Conservation (phyloP, 1,284 basidiomycete species). For the Fomitopsis schrenkii region DNA sequence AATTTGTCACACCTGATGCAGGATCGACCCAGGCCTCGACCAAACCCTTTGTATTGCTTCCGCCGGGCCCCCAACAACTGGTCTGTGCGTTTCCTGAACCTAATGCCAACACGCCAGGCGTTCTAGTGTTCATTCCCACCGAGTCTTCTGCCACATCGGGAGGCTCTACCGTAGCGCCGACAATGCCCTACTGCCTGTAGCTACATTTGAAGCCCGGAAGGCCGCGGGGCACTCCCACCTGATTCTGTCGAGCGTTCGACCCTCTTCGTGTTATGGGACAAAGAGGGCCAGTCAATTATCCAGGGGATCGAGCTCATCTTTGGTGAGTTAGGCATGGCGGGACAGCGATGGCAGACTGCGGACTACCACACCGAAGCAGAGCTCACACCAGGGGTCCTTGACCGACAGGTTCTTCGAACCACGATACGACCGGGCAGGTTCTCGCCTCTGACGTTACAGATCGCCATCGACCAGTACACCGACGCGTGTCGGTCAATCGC, state of each 20-base stretch:
- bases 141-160: slow-evolving; percentile 57
- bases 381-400: slow-evolving; percentile 80
- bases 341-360: slow-evolving; percentile 48
- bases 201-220: slow-evolving; percentile 52
- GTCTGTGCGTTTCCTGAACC: slow-evolving; percentile 47
- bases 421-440: slow-evolving; percentile 86
- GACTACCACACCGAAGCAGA: slow-evolving; percentile 64
- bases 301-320: slow-evolving; percentile 49
- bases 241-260: slow-evolving; percentile 49
- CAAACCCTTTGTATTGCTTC: slow-evolving; percentile 46
- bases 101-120: slow-evolving; percentile 41
- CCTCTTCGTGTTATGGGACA: slow-evolving; percentile 72
- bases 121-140: slow-evolving; percentile 66
- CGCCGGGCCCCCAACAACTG: slow-evolving; percentile 54
- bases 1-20: slow-evolving; percentile 32
- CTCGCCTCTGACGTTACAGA: slow-evolving; percentile 74
- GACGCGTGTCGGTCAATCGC: slow-evolving; percentile 61
- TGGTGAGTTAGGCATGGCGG: slow-evolving; percentile 27
- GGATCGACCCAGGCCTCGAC: slow-evolving; percentile 27
- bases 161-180: slow-evolving; percentile 48
- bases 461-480: slow-evolving; percentile 80
- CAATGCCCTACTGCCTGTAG: slow-evolving; percentile 54
- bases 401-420: slow-evolving; percentile 74
- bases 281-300: slow-evolving; percentile 69
- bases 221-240: slow-evolving; percentile 64